Evolutionary conservation across 176 grass and related monocot genomes (phyloP), one percentile per base, ranked within the genome.

Genomic region (Themeda triandra): DNA sequence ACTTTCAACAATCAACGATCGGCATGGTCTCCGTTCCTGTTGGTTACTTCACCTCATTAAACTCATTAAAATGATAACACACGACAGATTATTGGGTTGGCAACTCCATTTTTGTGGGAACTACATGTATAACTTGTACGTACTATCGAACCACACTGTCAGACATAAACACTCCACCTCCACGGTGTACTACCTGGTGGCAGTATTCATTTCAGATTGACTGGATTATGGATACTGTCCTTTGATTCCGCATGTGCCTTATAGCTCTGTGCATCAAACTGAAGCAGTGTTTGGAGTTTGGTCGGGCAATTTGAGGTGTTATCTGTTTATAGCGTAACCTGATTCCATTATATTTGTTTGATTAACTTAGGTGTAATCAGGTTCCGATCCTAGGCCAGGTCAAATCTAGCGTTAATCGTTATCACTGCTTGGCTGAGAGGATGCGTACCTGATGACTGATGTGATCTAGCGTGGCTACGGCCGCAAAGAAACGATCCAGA

Each of bases 101-200:
- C 49, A 81, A 76, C 76, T 24, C 36, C 53, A 31, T 39, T 62
- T 63, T 56, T 63, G 73, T 85, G 63, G 62, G 80, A 72, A 81
- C 73, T 74, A 60, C 62, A 59, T 68, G 24, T 3, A 30, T 64
- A 65, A 10, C 37, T 31, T 44, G 15, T 49, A 49, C 11, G n/a
- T 2, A 41, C 63, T 10, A 69, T 19, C 27, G 14, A 7, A 67
- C 24, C 35, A 27, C 48, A 49, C 13, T 75, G 45, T n/a, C 62
- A 10, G 17, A 28, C 23, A 29, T 10, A 59, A 3, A 85, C 19
- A 70, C 25, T 17, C 19, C 64, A 78, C 53, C 51, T 21, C 17
- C 48, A 53, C 8, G 33, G 13, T 30, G 17, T 58, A 58, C 54
- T 58, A 2, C 54, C 21, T n/a, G 21, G 54, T 59, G 56, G 23